Percentiles rank a stretch among this genome's conserved stretches.
These are phyloP conservation scores for Gnetum montanum DNA, from an alignment of 75 land plant genomes.

Conservation along the genomic window DNA sequence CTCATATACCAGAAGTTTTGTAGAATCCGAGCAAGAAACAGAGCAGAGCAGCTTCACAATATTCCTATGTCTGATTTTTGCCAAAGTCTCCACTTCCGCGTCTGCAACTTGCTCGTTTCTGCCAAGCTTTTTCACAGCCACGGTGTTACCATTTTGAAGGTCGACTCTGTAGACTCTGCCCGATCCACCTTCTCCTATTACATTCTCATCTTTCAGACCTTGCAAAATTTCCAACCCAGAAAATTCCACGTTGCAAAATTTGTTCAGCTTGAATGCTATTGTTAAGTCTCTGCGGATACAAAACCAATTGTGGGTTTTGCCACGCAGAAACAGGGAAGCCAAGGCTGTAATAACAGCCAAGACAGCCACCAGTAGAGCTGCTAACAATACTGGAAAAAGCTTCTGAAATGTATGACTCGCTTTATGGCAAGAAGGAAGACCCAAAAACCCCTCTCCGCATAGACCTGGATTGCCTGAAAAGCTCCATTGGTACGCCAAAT, in stretches of 20 bases:
- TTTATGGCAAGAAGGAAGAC: not conserved
- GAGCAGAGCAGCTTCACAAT: constrained; percentile 74
- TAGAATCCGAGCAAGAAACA: constrained; percentile 49
- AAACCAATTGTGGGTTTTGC: no score
- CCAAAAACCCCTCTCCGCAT: constrained; percentile 21
- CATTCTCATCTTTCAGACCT: constrained; percentile 58
- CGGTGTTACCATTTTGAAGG: constrained; percentile 46
- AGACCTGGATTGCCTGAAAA: constrained; percentile 60
- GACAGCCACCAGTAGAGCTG: constrained; percentile 3
- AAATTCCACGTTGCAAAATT: constrained; percentile 50
- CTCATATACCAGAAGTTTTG: constrained; percentile 64
- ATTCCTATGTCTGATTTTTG: constrained; percentile 66
- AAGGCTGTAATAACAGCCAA: no score
- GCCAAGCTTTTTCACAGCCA: constrained; percentile 82
- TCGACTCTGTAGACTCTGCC: constrained; percentile 79
- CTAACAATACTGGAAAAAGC: not conserved
- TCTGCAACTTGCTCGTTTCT: constrained; percentile 30
- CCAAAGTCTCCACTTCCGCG: constrained; percentile 61
- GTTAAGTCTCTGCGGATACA: constrained; percentile 3
- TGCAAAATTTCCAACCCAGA: constrained; percentile 43
- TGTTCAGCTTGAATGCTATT: constrained; percentile 52
- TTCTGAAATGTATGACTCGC: not conserved
- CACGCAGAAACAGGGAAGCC: no score
- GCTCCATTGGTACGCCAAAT: constrained; percentile 24
- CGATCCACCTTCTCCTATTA: constrained; percentile 69